Base-by-base conservation (phyloP, 2,329 filamentous ascomycete genomes). In the Immersiporthe knoxdaviesiana region DNA sequence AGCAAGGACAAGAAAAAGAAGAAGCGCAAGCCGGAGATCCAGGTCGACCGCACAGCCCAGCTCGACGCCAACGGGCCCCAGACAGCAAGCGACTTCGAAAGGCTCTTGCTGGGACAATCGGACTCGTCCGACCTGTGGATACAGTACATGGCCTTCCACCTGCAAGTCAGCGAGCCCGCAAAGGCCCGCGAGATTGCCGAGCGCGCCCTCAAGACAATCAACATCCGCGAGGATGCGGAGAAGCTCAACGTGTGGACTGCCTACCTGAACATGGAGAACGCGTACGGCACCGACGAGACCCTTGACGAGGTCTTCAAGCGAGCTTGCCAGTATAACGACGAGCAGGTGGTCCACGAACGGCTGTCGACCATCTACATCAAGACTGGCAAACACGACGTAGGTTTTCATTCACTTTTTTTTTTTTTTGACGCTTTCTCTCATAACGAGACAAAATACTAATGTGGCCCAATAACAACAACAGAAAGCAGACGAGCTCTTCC, bases 101-200 rank as follows among this genome's bases (percentile, higher is more conserved):
- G 96, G 74, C 89, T 97, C 32, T 87, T 99, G 56, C 88, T 99
- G 30, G 93, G 94, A 68, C 92, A 97, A 78, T 94, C 96, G 2
- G 94, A 98, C 81, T 95, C 92, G n/a, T 97, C 95, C 0, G 85
- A 91, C 71, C 87, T 98, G 37, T 99, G 96, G 96, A 92, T 97
- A 67, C 88, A 93, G 73, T 99, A 99, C 82, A 98, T 99, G 93
- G 94, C 94, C n/a, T 97, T 97, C 86, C 93, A 98, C 81, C 90
- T 97, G 79, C 91, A 97, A 77, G 88, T 97, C 65, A 93, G 93
- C 77, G 96, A 99, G 80, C 85, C 97, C 27, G 89, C 91, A 71
- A 96, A 94, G 80, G 94, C 96, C 16, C 90, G 95, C 63, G 92
- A 95, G 73, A 91, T 97, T 70, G 94, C 93, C 1, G 92, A 97